phyloP scores from a whole-genome alignment of 139 green algal genomes.

The Chlamydomonas sp. region DNA sequence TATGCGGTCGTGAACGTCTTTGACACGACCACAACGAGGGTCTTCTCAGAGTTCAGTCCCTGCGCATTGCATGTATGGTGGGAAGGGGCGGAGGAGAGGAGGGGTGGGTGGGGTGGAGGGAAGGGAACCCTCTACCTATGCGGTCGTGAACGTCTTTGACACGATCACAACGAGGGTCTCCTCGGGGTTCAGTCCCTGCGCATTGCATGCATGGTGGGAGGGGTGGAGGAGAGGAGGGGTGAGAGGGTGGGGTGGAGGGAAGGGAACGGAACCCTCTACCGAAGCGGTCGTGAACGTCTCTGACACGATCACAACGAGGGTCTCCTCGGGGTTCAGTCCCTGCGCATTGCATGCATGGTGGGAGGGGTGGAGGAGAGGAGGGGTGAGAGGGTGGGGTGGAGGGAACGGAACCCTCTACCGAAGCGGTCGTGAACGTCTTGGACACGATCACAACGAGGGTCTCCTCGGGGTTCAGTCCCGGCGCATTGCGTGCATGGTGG shows the following conservation, averaged over 20 bases:
- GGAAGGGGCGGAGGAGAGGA: conserved; percentile 39
- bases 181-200: conserved; percentile 96
- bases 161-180: conserved; percentile 95
- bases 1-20: conserved; percentile 93
- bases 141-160: conserved; percentile 62
- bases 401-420: too few species aligned
- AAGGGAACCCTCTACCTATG: conserved; percentile 15
- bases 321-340: conserved; percentile 89
- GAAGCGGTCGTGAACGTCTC: neutral
- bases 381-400: conserved; percentile 34
- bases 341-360: conserved; percentile 53
- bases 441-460: conserved; percentile 94
- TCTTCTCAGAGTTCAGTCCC: conserved; percentile 74
- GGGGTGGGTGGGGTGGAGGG: conserved; percentile 41
- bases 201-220: conserved; percentile 38
- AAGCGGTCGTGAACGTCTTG: conserved; percentile 94
- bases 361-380: conserved; percentile 38
- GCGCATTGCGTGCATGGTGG: conserved; percentile 50
- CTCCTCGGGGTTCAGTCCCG: conserved; percentile 70
- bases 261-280: conserved; percentile 35
- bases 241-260: conserved; percentile 27
- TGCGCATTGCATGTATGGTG: conserved; percentile 53
- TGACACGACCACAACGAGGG: conserved; percentile 87
- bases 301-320: neutral
- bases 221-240: conserved; percentile 41